These are phyloP conservation scores for Fomitopsis betulina DNA, from an alignment of 1,284 basidiomycete species.

Conservation along the genomic window DNA sequence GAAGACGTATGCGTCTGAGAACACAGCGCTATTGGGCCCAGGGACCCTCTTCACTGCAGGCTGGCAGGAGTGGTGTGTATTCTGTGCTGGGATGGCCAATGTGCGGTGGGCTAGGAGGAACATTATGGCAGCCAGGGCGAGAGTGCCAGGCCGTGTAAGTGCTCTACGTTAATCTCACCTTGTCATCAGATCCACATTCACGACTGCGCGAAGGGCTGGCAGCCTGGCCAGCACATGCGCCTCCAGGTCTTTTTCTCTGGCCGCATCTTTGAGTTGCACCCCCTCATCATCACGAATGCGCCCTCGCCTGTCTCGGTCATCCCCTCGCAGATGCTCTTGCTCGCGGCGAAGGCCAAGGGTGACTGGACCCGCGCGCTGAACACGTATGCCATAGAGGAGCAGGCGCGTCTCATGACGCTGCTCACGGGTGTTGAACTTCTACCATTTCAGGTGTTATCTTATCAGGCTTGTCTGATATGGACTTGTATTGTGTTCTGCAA, in stretches of 20 bases:
- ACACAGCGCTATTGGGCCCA: neutral
- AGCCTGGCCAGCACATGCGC: conserved; percentile 74
- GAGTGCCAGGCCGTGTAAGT: no score
- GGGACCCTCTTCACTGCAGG: neutral
- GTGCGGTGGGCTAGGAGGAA: no score
- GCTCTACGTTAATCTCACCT: neutral
- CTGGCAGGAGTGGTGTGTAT: no score
- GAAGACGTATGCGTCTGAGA: conserved; percentile 4
- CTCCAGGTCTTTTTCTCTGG: conserved; percentile 68
- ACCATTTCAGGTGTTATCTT: no score
- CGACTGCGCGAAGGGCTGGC: conserved; percentile 68
- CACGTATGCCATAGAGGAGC: conserved; percentile 35
- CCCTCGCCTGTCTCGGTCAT: conserved; percentile 54
- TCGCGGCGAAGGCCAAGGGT: conserved; percentile 55
- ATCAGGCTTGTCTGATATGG: no score
- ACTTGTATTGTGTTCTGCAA: no score
- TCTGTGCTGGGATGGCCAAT: neutral
- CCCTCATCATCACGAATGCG: conserved; percentile 71
- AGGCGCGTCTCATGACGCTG: conserved; percentile 21
- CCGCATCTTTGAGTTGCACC: conserved; percentile 72
- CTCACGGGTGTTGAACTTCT: no score
- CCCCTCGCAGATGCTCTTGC: conserved; percentile 38
- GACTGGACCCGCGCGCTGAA: conserved; percentile 68
- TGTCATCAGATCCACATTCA: conserved; percentile 64
- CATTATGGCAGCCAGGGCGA: no score